Conservation (phyloP, 2,329 filamentous ascomycete genomes). For the Scedosporium minutisporum region DNA sequence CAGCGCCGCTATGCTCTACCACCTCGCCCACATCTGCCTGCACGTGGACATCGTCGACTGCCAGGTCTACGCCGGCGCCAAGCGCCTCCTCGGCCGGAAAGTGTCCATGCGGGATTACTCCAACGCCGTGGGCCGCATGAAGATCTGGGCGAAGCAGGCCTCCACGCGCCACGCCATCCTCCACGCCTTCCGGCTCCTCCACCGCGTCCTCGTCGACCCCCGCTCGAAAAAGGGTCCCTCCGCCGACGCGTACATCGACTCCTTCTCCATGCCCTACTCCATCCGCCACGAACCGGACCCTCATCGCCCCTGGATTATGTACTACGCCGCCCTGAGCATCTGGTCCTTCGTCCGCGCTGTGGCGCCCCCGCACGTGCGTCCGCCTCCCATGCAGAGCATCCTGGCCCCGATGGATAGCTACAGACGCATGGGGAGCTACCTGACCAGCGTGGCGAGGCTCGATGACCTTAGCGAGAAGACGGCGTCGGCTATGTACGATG, state of each 20-base stretch:
- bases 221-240: constrained; percentile 21
- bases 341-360: constrained; percentile 81
- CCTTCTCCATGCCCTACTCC: constrained; percentile 48
- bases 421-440: constrained; percentile 29
- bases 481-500: constrained; percentile 52
- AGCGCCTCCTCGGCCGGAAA: constrained; percentile 65
- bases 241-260: constrained; percentile 15
- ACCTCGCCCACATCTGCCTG: constrained; percentile 80
- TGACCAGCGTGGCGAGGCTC: constrained; percentile 57
- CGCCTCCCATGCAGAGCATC: neutral
- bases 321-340: constrained; percentile 75
- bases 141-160: constrained; percentile 64
- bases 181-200: constrained; percentile 73
- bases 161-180: constrained; percentile 74
- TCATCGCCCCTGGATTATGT: constrained; percentile 83
- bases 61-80: constrained; percentile 77
- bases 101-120: constrained; percentile 68
- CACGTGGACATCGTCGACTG: constrained; percentile 84
- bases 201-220: constrained; percentile 58
- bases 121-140: constrained; percentile 66
- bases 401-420: constrained; percentile 12
- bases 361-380: constrained; percentile 25
- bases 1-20: constrained; percentile 70
- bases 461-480: constrained; percentile 62
- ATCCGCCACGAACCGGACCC: constrained; percentile 70